Evolutionary conservation across 148 eudicot genomes (phyloP).

Genomic region (Bassia scoparia): DNA sequence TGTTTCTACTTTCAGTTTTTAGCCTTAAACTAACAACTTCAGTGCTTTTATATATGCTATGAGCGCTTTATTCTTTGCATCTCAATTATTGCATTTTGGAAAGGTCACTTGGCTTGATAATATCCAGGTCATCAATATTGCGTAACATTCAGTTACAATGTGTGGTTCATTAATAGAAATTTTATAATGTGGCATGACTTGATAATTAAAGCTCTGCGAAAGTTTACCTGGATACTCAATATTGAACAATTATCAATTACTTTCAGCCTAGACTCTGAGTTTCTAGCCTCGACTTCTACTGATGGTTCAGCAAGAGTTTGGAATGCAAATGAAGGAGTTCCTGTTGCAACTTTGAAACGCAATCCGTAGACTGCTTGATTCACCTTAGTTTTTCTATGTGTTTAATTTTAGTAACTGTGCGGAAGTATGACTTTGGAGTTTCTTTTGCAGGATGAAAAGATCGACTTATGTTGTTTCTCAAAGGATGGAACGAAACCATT

Average conservation of each 20-base stretch:
- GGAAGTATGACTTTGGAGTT: slow-evolving; percentile 16
- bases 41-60: not conserved
- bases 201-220: not conserved
- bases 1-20: not conserved
- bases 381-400: not conserved
- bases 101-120: not conserved
- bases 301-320: slow-evolving; percentile 96
- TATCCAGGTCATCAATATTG: not conserved
- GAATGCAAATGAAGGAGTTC: slow-evolving; percentile 89
- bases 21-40: not conserved
- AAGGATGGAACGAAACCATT: slow-evolving; percentile 97
- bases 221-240: not conserved
- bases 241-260: slow-evolving; percentile 4
- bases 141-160: not conserved
- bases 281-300: slow-evolving; percentile 90
- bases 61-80: not conserved
- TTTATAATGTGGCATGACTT: not conserved
- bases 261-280: slow-evolving; percentile 92
- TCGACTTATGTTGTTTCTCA: slow-evolving; percentile 90
- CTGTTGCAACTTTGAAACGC: slow-evolving; percentile 65
- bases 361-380: slow-evolving; percentile 32
- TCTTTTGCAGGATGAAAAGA: slow-evolving; percentile 67
- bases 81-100: not conserved
- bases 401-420: slow-evolving; percentile 15
- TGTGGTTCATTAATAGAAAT: not conserved